Evolutionary conservation across 2,329 filamentous ascomycete species (phyloP).

Genomic region (Apiospora arundinis): DNA sequence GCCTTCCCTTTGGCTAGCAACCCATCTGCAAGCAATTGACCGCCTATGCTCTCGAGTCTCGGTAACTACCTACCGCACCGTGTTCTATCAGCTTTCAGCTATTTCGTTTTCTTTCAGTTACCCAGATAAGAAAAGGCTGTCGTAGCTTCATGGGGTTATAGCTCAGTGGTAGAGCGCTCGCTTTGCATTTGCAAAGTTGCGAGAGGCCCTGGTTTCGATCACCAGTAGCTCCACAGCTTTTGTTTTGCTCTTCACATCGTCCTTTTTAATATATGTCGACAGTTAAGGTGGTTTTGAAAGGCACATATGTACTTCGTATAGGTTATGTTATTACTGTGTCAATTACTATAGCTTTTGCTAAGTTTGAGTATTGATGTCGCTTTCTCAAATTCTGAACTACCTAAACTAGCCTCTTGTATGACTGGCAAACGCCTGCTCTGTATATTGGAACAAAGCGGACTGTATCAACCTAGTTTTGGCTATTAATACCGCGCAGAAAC

Average conservation of each 20-base stretch:
- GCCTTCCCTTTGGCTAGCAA: neutral
- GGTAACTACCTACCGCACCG: neutral
- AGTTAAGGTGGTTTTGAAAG: too few relatives aligned
- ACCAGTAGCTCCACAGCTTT: conserved; percentile 5
- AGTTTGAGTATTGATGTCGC: too few relatives aligned
- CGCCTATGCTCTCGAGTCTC: neutral
- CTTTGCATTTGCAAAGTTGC: conserved; percentile 1
- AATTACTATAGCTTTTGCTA: neutral
- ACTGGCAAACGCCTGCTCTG: neutral
- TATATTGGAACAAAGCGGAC: neutral
- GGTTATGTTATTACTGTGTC: neutral
- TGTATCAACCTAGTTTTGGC: neutral
- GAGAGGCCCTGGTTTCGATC: conserved; percentile 16
- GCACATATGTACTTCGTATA: too few relatives aligned
- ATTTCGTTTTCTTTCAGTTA: too few relatives aligned
- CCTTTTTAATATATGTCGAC: neutral
- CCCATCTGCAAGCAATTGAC: neutral
- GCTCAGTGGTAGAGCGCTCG: conserved; percentile 16
- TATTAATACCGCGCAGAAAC: neutral
- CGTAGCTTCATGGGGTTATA: neutral
- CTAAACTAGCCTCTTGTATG: neutral
- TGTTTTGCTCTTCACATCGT: neutral
- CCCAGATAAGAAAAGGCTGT: neutral
- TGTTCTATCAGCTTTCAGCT: neutral
- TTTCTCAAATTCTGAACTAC: too few relatives aligned